phyloP scores from a whole-genome alignment of 2,329 filamentous ascomycete genomes.

The Cordyceps tenuipes region DNA sequence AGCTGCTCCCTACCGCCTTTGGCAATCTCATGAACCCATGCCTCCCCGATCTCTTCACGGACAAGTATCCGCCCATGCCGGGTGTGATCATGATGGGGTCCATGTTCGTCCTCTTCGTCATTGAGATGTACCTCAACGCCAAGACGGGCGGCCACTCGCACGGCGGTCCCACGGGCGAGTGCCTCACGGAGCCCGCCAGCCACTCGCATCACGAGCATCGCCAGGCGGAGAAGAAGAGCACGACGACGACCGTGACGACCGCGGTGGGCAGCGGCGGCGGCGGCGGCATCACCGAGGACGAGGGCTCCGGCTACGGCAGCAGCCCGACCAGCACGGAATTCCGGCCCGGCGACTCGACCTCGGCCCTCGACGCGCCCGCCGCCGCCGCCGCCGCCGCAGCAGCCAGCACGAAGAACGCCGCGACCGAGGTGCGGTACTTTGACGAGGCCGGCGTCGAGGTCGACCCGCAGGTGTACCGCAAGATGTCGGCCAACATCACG shows the following conservation, averaged over 20 bases:
- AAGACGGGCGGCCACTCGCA: constrained; percentile 53
- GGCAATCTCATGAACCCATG: constrained; percentile 42
- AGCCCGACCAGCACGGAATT: not conserved
- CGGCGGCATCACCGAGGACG: constrained; percentile 30
- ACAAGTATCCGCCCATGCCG: constrained; percentile 52
- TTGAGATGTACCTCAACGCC: constrained; percentile 53
- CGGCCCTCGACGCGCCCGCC: not conserved
- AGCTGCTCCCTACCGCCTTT: constrained; percentile 54
- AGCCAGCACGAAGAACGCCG: not conserved
- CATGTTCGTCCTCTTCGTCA: constrained; percentile 52
- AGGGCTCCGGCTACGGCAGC: constrained; percentile 6
- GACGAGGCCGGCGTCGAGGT: constrained; percentile 38
- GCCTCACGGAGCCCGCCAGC: not conserved
- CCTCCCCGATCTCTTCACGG: constrained; percentile 51
- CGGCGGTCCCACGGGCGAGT: constrained; percentile 42
- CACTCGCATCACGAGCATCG: constrained; percentile 5
- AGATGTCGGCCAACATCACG: constrained; percentile 63
- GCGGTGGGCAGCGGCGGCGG: too few species aligned
- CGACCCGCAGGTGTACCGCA: constrained; percentile 43
- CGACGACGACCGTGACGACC: constrained; percentile 5
- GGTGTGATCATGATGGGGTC: constrained; percentile 59
- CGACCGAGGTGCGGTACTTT: not conserved
- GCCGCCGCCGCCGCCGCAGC: constrained; percentile 9
- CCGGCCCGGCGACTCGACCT: not conserved
- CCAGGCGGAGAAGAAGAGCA: constrained; percentile 15